Base-by-base conservation (phyloP, 2,329 filamentous ascomycete genomes). In the Dactylella cylindrospora region DNA sequence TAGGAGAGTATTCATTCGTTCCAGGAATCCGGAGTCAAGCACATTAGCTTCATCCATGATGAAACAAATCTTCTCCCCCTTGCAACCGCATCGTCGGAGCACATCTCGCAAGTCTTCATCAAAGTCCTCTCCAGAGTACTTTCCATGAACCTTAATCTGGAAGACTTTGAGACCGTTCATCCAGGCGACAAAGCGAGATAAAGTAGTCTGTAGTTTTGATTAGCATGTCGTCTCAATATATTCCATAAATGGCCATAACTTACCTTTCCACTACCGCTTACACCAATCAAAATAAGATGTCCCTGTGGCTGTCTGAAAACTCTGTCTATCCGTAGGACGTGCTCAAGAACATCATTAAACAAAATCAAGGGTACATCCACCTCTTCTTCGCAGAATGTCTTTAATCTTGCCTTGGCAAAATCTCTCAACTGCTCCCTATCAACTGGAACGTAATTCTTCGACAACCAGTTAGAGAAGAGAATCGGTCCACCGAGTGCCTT, bases 41-140 rank as follows among this genome's bases (percentile, higher is more conserved):
- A 99, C 93, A 70, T 99, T 99, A 7, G 91, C 86, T 76, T 99
- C 93, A 72, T 99, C 93, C 90, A 99, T 97, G 77, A 99, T 96
- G 78, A 99, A 99, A 76, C 94, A 98, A 41, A 99, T 95, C 78
- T 97, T 97, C 73, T 99, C 93, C 28, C 93, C 93, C 77, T 96
- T 96, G 77, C 91, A 97, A 65, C 93, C 93, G 68, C 89, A 94
- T 54, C 93, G 83, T 38, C 93, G 85, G 32, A 99, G 82, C 6
- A 99, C 93, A 71, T 90, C 91, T 66, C 94, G 83, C 28, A 99
- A 78, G 73, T 99, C 93, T 57, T 99, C 94, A 71, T 99, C 93
- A 71, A 99, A 99, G 75, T 99, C 93, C 72, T 97, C 93, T 1
- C 88, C 88, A 12, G 93, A 96, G 75, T 98, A 99, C 72, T 91